Evolutionary conservation across 2,329 filamentous ascomycete genomes (phyloP).

Genomic region (Trichoderma polysporum): DNA sequence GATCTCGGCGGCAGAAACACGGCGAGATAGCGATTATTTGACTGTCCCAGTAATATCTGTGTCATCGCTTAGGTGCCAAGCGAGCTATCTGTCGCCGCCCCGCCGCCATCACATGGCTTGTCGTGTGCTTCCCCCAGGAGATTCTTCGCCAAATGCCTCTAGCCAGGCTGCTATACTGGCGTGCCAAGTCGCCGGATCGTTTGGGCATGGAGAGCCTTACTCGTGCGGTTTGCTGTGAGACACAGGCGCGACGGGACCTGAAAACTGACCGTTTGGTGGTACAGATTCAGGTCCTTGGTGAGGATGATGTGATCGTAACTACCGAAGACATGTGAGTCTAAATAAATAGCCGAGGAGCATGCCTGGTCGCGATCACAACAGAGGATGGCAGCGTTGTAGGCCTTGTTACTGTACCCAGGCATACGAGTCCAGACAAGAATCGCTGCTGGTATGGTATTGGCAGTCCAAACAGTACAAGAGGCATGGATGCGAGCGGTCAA

Average conservation of each 20-base stretch:
- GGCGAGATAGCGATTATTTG: not conserved
- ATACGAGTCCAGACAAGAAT: not conserved
- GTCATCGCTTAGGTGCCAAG: conserved; percentile 17
- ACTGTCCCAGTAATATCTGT: not conserved
- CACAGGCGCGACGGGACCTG: not conserved
- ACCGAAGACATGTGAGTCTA: not conserved
- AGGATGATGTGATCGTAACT: not conserved
- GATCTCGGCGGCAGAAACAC: not conserved
- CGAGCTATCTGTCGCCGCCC: conserved; percentile 9
- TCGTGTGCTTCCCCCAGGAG: not conserved
- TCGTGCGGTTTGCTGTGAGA: not conserved
- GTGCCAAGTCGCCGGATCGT: conserved; percentile 4
- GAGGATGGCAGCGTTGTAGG: not conserved
- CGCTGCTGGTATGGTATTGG: too few relatives aligned
- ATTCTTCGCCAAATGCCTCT: not conserved
- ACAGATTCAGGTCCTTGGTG: not conserved
- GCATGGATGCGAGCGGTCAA: not conserved
- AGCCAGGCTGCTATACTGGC: not conserved
- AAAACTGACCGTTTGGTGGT: not conserved
- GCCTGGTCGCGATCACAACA: not conserved
- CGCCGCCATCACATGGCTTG: conserved; percentile 16
- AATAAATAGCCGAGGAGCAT: not conserved
- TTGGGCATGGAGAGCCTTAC: not conserved
- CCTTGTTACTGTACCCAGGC: not conserved
- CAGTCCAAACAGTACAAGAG: not conserved